These are phyloP conservation scores for Lactarius trivialis DNA, from an alignment of 768 basidiomycete species.

Conservation along the genomic window DNA sequence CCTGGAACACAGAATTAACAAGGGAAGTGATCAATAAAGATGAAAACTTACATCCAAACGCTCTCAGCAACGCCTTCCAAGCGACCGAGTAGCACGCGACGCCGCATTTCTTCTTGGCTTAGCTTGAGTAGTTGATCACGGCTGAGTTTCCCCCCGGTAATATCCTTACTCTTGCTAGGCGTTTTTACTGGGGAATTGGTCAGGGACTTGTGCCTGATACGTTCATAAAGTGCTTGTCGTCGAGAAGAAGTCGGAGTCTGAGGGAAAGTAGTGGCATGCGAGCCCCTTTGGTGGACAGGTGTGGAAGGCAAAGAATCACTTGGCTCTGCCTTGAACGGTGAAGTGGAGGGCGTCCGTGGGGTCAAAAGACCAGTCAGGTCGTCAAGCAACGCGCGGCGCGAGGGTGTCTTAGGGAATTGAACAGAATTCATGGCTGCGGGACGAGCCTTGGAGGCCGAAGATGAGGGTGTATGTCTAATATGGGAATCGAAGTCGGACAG, in stretches of 20 bases:
- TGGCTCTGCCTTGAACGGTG: conserved; percentile 24
- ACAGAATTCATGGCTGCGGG: conserved; percentile 44
- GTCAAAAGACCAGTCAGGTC: conserved; percentile 35
- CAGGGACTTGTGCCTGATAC: conserved; percentile 66
- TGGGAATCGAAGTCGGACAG: conserved; percentile 40
- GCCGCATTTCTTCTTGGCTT: conserved; percentile 70
- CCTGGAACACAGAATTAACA: conserved; percentile 34
- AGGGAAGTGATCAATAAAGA: neutral
- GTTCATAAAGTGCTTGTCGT: conserved; percentile 75
- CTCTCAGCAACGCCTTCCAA: conserved; percentile 80
- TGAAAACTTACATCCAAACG: conserved; percentile 61
- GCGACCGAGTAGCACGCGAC: conserved; percentile 70
- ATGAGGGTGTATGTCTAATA: conserved; percentile 41
- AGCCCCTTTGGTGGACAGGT: conserved; percentile 55
- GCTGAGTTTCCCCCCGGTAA: conserved; percentile 42
- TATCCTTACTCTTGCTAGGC: conserved; percentile 33
- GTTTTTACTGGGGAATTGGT: conserved; percentile 59
- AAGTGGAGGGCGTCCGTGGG: conserved; percentile 31
- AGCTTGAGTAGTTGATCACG: conserved; percentile 65
- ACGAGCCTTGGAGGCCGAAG: conserved; percentile 21
- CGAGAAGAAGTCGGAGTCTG: conserved; percentile 70
- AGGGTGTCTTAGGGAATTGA: conserved; percentile 59
- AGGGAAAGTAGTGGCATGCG: conserved; percentile 48
- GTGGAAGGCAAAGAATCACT: conserved; percentile 49
- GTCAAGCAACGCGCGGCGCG: conserved; percentile 34